Evolutionary conservation across 768 basidiomycete species (phyloP), one percentile per base, ranked within the genome.

Genomic region (Sistotremastrum niveocremeum): DNA sequence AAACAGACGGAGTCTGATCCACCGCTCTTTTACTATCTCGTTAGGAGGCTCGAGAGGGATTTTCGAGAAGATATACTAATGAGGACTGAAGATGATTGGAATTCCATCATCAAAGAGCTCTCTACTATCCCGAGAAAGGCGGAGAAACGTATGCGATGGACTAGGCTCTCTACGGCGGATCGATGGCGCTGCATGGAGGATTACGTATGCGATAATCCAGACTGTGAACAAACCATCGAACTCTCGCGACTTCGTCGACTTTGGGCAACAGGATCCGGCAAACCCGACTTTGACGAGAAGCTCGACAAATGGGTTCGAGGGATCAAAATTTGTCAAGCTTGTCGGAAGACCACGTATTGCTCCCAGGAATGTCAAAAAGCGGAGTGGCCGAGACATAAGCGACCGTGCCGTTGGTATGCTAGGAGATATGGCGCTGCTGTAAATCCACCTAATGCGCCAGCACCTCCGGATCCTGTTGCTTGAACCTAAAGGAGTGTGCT

Each of bases 21-120:
- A 36, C 20, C 37, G 36, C 44, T 62, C 3, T 57, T 62, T 48
- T 54, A 58, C 49, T 62, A 57, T 50, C 46, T 62, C 12, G 47
- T 49, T 20, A 54, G 54, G 37, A 54, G 52, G 35, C 51, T 58
- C 45, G 46, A 53, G 12, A 52, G 50, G 36, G 47, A 55, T 36
- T 2, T 20, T 20, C 20, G 20, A 20, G 20, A 20, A 20, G 49
- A 39, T 1, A 39, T 41, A 7, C 36, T 47, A 6, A 52, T 57
- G 41, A 36, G 38, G 6, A 51, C 49, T 10, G 45, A 44, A 29
- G 37, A 37, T 1, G 54, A 56, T 32, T 58, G 56, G 52, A 46
- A 46, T 8, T 29, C 41, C 2, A 50, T 62, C 31, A 51, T 60
- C 10, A 32, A 42, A 3, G 46, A 46, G n/a, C 58, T 52, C 46